Base-by-base conservation (phyloP, 1,139 yeast genomes). In the Taphrina deformans region DNA sequence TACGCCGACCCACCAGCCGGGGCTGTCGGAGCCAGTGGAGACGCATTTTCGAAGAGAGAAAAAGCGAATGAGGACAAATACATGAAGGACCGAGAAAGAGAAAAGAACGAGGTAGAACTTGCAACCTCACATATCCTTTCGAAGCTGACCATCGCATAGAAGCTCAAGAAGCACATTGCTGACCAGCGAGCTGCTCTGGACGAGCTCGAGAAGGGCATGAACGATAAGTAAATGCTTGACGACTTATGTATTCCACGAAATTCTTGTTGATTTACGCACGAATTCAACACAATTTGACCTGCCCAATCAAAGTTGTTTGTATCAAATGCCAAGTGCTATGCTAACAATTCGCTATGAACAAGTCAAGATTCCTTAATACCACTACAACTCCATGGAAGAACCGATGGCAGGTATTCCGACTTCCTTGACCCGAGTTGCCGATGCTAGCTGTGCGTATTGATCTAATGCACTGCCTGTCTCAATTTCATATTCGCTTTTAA, bases 401-500 rank as follows among this genome's bases (percentile, higher is more conserved):
- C 29, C 46, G 14, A 35, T 31, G n/a, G 26, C 55, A 3, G 31
- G 55, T 2, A 40, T 31, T 12, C 56, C 55, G 16, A 52, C 56
- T 18, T 35, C 50, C 62, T 44, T 46, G 33, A 44, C 55, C 21
- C 63, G 48, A n/a, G 41, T 23, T 14, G 55, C 45, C 7, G 55
- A 24, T 16, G 53, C 50, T 50, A 50, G 6, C 16, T 40, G 48
- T 6, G 46, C 50, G 23, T 52, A 59, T 3, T 38, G 44, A 18
- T 38, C 50, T 27, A 59, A 38, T 6, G 23, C 40, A 26, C 50
- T 50, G n/a, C 56, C 56, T 16, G 24, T 14, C 41, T 59, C 56
- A n/a, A 59, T 41, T n/a, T 76, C 77, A 65, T 72, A 75, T 61
- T 83, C 79, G 33, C 97, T 89, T 74, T 91, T 97, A 61, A 89